Percentiles rank a stretch among this genome's conserved stretches.
These are phyloP conservation scores for Lentinus brumalis DNA, from an alignment of 768 basidiomycete species.

Conservation along the genomic window DNA sequence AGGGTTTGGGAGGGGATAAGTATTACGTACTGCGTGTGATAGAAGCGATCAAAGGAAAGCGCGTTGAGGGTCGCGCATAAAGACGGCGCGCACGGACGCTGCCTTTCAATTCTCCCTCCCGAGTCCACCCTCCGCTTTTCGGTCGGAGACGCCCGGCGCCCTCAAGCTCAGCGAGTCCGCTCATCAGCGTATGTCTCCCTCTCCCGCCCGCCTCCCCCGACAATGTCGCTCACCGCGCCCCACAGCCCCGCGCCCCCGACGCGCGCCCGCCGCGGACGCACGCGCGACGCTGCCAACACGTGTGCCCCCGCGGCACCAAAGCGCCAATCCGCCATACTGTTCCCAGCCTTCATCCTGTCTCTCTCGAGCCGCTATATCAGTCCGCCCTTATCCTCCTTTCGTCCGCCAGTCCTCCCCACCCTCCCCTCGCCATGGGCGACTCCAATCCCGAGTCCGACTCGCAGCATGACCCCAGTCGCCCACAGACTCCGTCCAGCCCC, in stretches of 20 bases:
- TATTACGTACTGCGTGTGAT: slow-evolving; percentile 10
- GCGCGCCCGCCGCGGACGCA: background rate
- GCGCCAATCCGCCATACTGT: slow-evolving; percentile 14
- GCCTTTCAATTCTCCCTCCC: slow-evolving; percentile 21
- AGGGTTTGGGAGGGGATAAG: background rate
- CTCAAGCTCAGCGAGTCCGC: slow-evolving; percentile 22
- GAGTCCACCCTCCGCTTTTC: slow-evolving; percentile 23
- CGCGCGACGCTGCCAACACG: slow-evolving; percentile 15
- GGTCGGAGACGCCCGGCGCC: slow-evolving; percentile 23
- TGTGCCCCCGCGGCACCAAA: slow-evolving; percentile 12
- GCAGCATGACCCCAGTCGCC: slow-evolving; percentile 22
- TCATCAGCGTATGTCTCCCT: background rate
- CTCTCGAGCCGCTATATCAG: slow-evolving; percentile 15
- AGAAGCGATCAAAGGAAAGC: background rate
- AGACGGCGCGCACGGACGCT: slow-evolving; percentile 5
- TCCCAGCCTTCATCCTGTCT: slow-evolving; percentile 15
- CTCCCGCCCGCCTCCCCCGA: slow-evolving; percentile 1
- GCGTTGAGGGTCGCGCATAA: background rate
- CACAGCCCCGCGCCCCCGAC: slow-evolving; percentile 6
- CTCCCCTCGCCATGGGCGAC: slow-evolving; percentile 41
- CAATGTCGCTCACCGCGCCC: slow-evolving; percentile 3
- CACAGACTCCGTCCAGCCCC: slow-evolving; percentile 42
- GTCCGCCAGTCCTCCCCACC: slow-evolving; percentile 36
- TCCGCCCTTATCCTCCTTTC: slow-evolving; percentile 32
- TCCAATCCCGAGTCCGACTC: slow-evolving; percentile 44